phyloP scores from a whole-genome alignment of 768 basidiomycete species.

The Chiua virens region DNA sequence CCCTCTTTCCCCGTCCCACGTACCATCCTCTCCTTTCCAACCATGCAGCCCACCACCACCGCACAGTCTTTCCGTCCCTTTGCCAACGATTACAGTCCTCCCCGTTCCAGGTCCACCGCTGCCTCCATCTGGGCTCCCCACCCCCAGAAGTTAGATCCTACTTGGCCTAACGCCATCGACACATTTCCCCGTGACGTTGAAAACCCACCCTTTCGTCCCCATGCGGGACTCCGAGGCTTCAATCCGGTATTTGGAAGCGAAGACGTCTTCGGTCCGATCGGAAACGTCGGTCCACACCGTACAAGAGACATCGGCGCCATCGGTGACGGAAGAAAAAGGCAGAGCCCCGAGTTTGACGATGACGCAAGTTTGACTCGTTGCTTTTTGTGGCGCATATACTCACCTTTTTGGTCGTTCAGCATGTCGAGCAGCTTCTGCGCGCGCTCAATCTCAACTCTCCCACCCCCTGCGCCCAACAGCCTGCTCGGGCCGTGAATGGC shows the following conservation, averaged over 20 bases:
- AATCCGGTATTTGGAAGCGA: constrained; percentile 40
- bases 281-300: constrained; percentile 38
- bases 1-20: constrained; percentile 42
- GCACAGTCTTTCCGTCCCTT: constrained; percentile 33
- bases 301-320: constrained; percentile 67
- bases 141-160: constrained; percentile 62
- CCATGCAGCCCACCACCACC: constrained; percentile 29
- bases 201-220: constrained; percentile 33
- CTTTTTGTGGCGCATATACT: constrained; percentile 30
- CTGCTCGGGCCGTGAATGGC: constrained; percentile 42
- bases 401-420: constrained; percentile 42
- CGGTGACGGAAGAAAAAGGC: constrained; percentile 75
- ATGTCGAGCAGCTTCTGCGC: constrained; percentile 79
- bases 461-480: constrained; percentile 47
- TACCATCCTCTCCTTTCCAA: constrained; percentile 36
- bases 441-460: constrained; percentile 81
- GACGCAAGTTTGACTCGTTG: constrained; percentile 30
- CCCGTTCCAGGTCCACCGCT: constrained; percentile 39
- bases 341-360: constrained; percentile 55
- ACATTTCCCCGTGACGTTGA: constrained; percentile 57
- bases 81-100: constrained; percentile 41
- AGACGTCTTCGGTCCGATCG: constrained; percentile 66
- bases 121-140: constrained; percentile 84
- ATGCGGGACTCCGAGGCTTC: constrained; percentile 25
- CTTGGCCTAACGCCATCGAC: constrained; percentile 70